A percentile compares a stretch with the other conserved stretches of the same genome.
Conservation (phyloP, 2,329 filamentous ascomycete genomes). For the Pleoardoris graminearum region DNA sequence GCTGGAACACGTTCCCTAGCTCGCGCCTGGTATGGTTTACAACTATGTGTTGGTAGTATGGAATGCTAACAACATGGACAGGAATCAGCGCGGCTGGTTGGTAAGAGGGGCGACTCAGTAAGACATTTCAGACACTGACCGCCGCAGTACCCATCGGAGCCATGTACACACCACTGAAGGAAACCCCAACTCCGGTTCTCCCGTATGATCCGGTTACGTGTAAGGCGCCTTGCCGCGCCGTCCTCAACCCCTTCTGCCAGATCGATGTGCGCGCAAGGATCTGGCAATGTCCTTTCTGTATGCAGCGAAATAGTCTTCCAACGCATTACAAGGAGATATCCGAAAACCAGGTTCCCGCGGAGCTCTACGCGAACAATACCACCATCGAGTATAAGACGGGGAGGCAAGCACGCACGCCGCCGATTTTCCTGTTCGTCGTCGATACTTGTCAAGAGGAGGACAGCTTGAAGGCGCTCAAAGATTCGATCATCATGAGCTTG, state of each 20-base stretch:
- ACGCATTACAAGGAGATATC: constrained; percentile 91
- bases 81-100: constrained; percentile 89
- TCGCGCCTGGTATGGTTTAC: constrained; percentile 74
- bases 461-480: constrained; percentile 78
- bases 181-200: constrained; percentile 84
- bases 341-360: constrained; percentile 77
- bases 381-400: constrained; percentile 88
- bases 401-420: constrained; percentile 79
- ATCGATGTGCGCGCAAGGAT: constrained; percentile 81
- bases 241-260: constrained; percentile 94
- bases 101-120: constrained; percentile 23
- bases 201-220: constrained; percentile 97
- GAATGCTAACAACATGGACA: constrained; percentile 48
- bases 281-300: constrained; percentile 88
- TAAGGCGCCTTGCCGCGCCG: constrained; percentile 92
- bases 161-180: constrained; percentile 93
- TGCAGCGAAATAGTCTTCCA: constrained; percentile 80
- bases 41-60: constrained; percentile 13
- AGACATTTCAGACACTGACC: not conserved
- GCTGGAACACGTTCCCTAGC: constrained; percentile 98
- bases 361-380: constrained; percentile 79
- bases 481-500: constrained; percentile 84
- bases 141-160: constrained; percentile 82
- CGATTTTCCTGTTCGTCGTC: constrained; percentile 85
- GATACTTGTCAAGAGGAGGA: constrained; percentile 89